These are phyloP conservation scores for Erysimum cheiri DNA, from an alignment of 441 rosid species.

Conservation along the genomic window DNA sequence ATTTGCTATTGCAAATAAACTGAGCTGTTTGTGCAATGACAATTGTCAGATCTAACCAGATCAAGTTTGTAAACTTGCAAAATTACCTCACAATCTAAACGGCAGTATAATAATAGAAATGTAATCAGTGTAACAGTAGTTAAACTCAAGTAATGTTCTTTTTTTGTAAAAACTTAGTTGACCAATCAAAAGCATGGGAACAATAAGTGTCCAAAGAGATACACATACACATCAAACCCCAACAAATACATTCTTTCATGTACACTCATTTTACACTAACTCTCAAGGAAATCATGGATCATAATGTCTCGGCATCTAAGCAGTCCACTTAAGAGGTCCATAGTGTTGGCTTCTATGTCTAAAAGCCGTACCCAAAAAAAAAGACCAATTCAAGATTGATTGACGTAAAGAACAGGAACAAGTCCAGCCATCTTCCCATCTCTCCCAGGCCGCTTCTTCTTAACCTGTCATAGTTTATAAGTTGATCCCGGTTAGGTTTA, in stretches of 20 bases:
- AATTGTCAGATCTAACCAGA: no score
- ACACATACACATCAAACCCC: slow-evolving; percentile 27
- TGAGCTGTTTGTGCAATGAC: no score
- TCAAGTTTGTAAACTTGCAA: no score
- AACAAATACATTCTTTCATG: slow-evolving; percentile 41
- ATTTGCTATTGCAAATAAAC: no score
- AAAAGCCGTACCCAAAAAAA: not conserved
- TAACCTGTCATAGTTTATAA: slow-evolving; percentile 65
- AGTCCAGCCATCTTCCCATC: slow-evolving; percentile 99
- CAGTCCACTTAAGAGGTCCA: slow-evolving; percentile 19
- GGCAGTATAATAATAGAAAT: no score
- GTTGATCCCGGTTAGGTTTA: slow-evolving; percentile 20
- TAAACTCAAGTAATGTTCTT: not conserved
- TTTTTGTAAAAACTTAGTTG: not conserved
- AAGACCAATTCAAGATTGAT: slow-evolving; percentile 54
- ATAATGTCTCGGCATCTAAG: slow-evolving; percentile 16
- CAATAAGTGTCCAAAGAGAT: not conserved
- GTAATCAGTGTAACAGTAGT: not conserved
- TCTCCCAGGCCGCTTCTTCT: slow-evolving; percentile 96
- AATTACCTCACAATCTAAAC: no score
- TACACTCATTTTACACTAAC: slow-evolving; percentile 36
- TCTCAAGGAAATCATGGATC: slow-evolving; percentile 19
- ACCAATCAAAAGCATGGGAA: not conserved
- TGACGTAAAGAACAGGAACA: slow-evolving; percentile 95
- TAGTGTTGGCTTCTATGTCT: not conserved